A percentile compares a stretch with the other conserved stretches of the same genome.
These are phyloP conservation scores for Geranium brycei DNA, from an alignment of 345 rosid genomes.

Conservation along the genomic window DNA sequence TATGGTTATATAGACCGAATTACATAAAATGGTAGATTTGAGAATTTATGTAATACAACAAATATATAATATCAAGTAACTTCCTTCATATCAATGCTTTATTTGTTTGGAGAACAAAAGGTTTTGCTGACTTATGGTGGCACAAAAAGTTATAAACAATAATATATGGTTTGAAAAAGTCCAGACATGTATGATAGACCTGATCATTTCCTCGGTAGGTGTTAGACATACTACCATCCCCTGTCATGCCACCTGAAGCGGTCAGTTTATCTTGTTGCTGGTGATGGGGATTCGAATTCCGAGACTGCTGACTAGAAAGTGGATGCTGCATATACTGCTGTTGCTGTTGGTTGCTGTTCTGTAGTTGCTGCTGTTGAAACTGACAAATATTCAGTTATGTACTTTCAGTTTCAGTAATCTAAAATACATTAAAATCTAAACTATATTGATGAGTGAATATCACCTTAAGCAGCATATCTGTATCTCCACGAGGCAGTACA, in stretches of 20 bases:
- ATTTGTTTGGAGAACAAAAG: too few species aligned
- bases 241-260: conserved; percentile 22
- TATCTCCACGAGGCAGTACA: conserved; percentile 25
- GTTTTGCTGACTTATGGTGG: neutral
- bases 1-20: neutral
- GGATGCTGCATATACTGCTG: conserved; percentile 27
- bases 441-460: neutral
- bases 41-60: too few species aligned
- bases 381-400: conserved; percentile 9
- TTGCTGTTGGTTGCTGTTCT: conserved; percentile 24
- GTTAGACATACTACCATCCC: conserved; percentile 36
- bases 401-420: neutral
- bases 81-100: too few species aligned
- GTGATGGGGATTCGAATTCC: conserved; percentile 24
- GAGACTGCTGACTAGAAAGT: conserved; percentile 37
- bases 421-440: neutral
- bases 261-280: conserved; percentile 35
- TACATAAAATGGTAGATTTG: too few species aligned
- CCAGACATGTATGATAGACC: conserved; percentile 14
- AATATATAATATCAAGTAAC: too few species aligned
- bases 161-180: neutral
- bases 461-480: conserved; percentile 37
- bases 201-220: conserved; percentile 37
- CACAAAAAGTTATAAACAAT: neutral
- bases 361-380: conserved; percentile 38